Percentiles rank a stretch among this genome's conserved stretches.
Evolutionary conservation across 257 asterid species (phyloP).

Genomic region (Rubia yunnanensis): DNA sequence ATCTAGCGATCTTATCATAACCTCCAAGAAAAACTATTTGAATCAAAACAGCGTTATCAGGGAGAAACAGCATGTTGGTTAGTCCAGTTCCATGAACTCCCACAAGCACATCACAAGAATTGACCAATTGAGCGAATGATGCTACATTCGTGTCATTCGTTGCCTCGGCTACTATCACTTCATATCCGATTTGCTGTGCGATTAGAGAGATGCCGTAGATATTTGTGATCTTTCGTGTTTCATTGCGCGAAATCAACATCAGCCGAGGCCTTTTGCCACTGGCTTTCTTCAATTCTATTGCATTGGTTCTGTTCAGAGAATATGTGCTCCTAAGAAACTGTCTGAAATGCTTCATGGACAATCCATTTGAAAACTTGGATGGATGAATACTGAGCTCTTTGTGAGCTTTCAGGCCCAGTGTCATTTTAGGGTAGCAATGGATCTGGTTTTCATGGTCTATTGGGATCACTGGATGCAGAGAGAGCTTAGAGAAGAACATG

Average conservation of each 20-base stretch:
- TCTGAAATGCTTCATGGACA: conserved; percentile 38
- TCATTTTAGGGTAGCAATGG: conserved; percentile 39
- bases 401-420: conserved; percentile 37
- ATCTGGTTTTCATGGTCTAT: conserved; percentile 36
- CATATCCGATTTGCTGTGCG: conserved; percentile 47
- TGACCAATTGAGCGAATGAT: conserved; percentile 25
- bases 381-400: conserved; percentile 33
- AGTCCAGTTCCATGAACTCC: background rate
- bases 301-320: conserved; percentile 30
- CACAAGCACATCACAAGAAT: background rate
- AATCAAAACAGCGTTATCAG: background rate
- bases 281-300: conserved; percentile 13
- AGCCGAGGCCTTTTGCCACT: conserved; percentile 30
- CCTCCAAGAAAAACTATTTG: conserved; percentile 42
- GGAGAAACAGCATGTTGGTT: background rate
- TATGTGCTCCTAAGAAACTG: conserved; percentile 38
- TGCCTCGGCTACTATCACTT: conserved; percentile 47
- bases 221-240: conserved; percentile 37
- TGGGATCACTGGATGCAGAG: conserved; percentile 31
- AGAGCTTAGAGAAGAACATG: conserved; percentile 25
- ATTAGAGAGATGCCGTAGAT: conserved; percentile 19
- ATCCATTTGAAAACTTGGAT: conserved; percentile 15
- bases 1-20: conserved; percentile 40
- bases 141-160: conserved; percentile 21
- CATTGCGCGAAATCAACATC: conserved; percentile 49